Conservation (phyloP, 176 grass and related monocot genomes). For the Avena eriantha region DNA sequence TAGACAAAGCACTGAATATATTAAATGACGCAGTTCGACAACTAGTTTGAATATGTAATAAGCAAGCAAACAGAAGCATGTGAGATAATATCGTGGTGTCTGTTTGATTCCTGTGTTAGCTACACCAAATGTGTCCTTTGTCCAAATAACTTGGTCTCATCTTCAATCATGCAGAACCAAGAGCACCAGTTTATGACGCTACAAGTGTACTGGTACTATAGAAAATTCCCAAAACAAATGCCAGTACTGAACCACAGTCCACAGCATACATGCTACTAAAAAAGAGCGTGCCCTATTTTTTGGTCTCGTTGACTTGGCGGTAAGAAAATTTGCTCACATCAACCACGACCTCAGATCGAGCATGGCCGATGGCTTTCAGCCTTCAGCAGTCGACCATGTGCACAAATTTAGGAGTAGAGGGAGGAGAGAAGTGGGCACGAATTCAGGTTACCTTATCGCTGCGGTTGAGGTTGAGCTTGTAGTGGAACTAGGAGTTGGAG, state of each 20-base stretch:
- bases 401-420: no score
- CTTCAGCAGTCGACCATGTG: no score
- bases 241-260: background rate
- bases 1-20: constrained; percentile 23
- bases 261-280: background rate
- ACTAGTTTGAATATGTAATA: background rate
- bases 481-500: no score
- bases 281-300: background rate
- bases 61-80: constrained; percentile 36
- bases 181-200: background rate
- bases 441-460: no score
- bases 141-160: constrained; percentile 22
- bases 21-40: constrained; percentile 32
- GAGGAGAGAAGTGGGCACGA: no score
- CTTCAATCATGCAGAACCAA: constrained; percentile 25
- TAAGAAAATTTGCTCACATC: background rate
- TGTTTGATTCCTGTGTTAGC: constrained; percentile 30
- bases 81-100: constrained; percentile 40
- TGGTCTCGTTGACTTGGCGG: background rate
- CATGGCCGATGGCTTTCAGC: no score
- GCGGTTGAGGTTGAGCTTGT: no score
- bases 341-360: no score
- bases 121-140: background rate
- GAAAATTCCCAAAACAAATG: background rate
- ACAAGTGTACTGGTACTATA: background rate